These are phyloP conservation scores for Lachancea sp. DNA, from an alignment of 805 yeast genomes.

Conservation along the genomic window DNA sequence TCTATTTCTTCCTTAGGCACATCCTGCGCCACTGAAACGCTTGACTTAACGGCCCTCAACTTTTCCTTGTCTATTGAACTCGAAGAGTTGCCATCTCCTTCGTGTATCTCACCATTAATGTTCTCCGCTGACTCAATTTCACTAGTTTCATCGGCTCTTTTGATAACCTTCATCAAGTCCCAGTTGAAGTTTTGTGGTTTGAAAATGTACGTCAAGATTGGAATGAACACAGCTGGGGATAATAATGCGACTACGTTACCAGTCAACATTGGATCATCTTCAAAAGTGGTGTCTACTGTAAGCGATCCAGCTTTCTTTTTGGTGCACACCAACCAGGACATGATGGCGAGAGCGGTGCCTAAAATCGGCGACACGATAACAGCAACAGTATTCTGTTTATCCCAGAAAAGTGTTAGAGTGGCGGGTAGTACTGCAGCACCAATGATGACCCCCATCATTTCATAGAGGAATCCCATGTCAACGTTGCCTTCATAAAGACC, in stretches of 20 bases:
- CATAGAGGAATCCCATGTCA: constrained; percentile 81
- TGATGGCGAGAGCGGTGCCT: constrained; percentile 68
- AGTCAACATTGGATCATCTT: constrained; percentile 80
- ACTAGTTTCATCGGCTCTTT: constrained; percentile 64
- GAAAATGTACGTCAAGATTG: constrained; percentile 56
- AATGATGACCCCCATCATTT: constrained; percentile 83
- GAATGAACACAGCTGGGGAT: constrained; percentile 62
- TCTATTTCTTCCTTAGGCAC: constrained; percentile 17
- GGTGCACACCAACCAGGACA: constrained; percentile 56
- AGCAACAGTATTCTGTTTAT: constrained; percentile 58
- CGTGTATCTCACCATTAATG: constrained; percentile 16
- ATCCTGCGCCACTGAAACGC: constrained; percentile 29
- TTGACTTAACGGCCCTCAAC: constrained; percentile 29
- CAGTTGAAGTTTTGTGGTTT: constrained; percentile 74
- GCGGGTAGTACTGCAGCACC: constrained; percentile 83
- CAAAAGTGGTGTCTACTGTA: constrained; percentile 56
- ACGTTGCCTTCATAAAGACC: constrained; percentile 78
- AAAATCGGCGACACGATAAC: constrained; percentile 72
- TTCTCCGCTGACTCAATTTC: constrained; percentile 47
- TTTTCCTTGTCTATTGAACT: constrained; percentile 13
- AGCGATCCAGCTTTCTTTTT: constrained; percentile 38
- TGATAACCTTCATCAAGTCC: constrained; percentile 51
- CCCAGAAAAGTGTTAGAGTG: constrained; percentile 57
- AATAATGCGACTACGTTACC: constrained; percentile 81
- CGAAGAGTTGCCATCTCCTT: constrained; percentile 7